phyloP scores from a whole-genome alignment of 176 grass and related monocot species.

The Carex parvula region DNA sequence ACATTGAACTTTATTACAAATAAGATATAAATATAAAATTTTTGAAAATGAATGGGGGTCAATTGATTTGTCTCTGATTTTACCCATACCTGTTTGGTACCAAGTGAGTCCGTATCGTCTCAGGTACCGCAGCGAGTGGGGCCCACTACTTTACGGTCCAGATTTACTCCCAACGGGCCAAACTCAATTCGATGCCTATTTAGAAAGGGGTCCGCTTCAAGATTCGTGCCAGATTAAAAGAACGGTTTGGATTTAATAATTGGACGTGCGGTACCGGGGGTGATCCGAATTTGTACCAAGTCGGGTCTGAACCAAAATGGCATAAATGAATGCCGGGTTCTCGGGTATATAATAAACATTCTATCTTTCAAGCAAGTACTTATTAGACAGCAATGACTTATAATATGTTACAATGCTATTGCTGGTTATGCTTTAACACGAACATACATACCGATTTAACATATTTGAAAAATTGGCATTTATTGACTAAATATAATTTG shows the following conservation, averaged over 20 bases:
- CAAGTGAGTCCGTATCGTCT: background rate
- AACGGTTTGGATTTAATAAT: too few species aligned
- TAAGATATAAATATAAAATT: too few species aligned
- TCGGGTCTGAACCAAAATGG: background rate
- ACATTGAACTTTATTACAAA: too few species aligned
- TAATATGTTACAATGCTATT: background rate
- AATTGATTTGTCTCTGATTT: too few species aligned
- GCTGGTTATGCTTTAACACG: background rate
- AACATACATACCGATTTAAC: background rate
- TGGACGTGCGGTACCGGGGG: too few species aligned
- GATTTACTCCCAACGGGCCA: too few species aligned
- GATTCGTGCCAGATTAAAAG: too few species aligned
- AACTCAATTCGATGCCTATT: too few species aligned
- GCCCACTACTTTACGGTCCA: too few species aligned
- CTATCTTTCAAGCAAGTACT: background rate
- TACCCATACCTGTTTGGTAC: background rate
- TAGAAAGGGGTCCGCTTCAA: too few species aligned
- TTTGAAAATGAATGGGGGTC: too few species aligned
- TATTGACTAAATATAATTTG: background rate
- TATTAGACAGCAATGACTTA: background rate
- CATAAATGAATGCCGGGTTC: background rate
- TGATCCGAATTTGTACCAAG: background rate
- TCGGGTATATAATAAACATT: background rate
- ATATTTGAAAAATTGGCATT: background rate
- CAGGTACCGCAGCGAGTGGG: too few species aligned